Evolutionary conservation across 768 basidiomycete species (phyloP).

Genomic region (Panus rudis): DNA sequence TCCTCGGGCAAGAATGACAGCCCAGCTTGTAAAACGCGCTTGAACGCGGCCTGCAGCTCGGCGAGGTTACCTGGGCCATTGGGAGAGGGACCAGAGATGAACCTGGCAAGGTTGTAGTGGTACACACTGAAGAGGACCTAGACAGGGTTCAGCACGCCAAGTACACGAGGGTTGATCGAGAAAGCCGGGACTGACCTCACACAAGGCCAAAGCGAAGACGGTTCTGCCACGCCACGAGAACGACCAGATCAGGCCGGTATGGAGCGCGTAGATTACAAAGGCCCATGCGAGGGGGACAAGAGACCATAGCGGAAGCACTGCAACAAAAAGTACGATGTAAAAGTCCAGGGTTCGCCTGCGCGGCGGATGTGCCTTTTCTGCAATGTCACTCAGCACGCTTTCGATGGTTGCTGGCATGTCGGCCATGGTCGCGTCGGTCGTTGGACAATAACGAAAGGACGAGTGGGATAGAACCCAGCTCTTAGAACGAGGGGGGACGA

Average conservation of each 20-base stretch:
- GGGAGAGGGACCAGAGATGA: constrained; percentile 41
- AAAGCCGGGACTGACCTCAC: constrained; percentile 41
- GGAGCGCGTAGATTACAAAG: constrained; percentile 45
- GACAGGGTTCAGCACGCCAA: constrained; percentile 4
- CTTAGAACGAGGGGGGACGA: background rate
- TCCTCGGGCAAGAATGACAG: constrained; percentile 48
- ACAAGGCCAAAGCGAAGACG: constrained; percentile 44
- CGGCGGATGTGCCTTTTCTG: constrained; percentile 26
- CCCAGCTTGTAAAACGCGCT: constrained; percentile 59
- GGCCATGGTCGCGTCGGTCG: background rate
- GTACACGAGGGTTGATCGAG: constrained; percentile 1
- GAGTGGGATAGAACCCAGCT: constrained; percentile 7
- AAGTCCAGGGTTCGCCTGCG: constrained; percentile 43
- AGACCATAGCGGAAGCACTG: constrained; percentile 61
- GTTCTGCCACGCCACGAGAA: constrained; percentile 32
- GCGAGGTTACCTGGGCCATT: constrained; percentile 37
- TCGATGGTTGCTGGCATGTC: constrained; percentile 5
- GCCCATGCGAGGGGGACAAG: constrained; percentile 58
- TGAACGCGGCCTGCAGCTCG: constrained; percentile 54
- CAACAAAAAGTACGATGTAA: constrained; percentile 48
- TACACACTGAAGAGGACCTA: constrained; percentile 69
- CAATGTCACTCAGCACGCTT: constrained; percentile 8
- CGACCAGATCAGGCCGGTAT: constrained; percentile 33
- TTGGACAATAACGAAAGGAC: constrained; percentile 9
- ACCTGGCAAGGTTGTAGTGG: constrained; percentile 42